These are phyloP conservation scores for Annona squamosa DNA, from an alignment of 164 flowering plant genomes.

Conservation along the genomic window DNA sequence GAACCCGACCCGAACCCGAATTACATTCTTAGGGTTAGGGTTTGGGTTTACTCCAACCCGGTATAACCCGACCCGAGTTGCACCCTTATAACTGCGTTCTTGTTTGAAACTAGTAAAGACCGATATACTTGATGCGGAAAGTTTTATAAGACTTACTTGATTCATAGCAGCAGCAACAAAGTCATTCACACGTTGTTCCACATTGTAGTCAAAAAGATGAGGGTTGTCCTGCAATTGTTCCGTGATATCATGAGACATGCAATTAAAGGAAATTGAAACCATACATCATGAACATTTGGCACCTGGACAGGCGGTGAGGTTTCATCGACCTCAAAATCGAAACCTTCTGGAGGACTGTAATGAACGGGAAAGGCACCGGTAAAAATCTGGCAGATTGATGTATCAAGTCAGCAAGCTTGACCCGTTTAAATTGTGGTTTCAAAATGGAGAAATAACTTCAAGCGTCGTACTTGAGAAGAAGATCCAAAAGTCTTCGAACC, in stretches of 20 bases:
- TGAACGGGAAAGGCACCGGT: conserved; percentile 68
- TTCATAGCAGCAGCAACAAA: conserved; percentile 58
- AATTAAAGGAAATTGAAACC: background rate
- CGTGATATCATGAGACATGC: conserved; percentile 9
- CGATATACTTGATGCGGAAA: background rate
- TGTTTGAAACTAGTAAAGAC: background rate
- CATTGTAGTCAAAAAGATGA: conserved; percentile 61
- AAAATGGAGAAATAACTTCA: background rate
- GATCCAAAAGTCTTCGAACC: conserved; percentile 82
- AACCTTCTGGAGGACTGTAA: conserved; percentile 69
- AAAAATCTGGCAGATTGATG: conserved; percentile 45
- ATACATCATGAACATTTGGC: background rate
- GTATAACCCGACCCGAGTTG: too few relatives aligned
- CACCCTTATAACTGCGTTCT: too few relatives aligned
- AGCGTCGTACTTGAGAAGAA: conserved; percentile 53
- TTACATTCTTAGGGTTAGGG: too few relatives aligned
- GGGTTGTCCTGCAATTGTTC: conserved; percentile 62
- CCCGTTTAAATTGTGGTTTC: background rate
- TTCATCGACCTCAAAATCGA: conserved; percentile 59
- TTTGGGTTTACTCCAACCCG: too few relatives aligned
- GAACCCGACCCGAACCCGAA: too few relatives aligned
- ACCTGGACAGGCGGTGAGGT: conserved; percentile 67
- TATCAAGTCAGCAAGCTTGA: conserved; percentile 6
- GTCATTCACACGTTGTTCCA: conserved; percentile 57
- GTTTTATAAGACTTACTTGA: conserved; percentile 38